Evolutionary conservation across 768 basidiomycete species (phyloP).

Genomic region (Termitomyces sp.): DNA sequence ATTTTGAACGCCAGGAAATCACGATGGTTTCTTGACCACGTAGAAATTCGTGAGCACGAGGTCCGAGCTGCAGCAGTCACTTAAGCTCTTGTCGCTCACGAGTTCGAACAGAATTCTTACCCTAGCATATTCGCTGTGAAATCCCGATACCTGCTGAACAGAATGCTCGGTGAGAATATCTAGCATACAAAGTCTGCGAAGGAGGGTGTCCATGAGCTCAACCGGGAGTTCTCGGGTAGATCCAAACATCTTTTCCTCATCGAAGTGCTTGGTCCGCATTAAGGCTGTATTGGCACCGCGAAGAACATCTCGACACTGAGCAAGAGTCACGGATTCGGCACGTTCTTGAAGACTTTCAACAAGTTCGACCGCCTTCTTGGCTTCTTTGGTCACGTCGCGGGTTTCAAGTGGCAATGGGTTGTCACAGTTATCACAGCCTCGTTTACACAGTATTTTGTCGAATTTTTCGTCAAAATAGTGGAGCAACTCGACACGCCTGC

Average conservation of each 20-base stretch:
- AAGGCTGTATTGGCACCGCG: slow-evolving; percentile 54
- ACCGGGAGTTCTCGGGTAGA: slow-evolving; percentile 44
- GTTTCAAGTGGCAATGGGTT: slow-evolving; percentile 39
- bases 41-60: slow-evolving; percentile 25
- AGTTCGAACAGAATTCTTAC: slow-evolving; percentile 24
- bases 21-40: slow-evolving; percentile 17
- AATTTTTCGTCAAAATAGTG: slow-evolving; percentile 88
- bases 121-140: slow-evolving; percentile 48
- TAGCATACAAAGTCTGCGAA: slow-evolving; percentile 50
- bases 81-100: not conserved
- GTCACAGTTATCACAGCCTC: slow-evolving; percentile 83
- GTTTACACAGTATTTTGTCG: slow-evolving; percentile 57
- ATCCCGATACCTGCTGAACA: slow-evolving; percentile 42
- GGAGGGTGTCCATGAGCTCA: slow-evolving; percentile 61
- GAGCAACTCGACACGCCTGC: slow-evolving; percentile 84
- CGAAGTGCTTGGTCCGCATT: slow-evolving; percentile 44
- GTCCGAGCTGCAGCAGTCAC: slow-evolving; percentile 27
- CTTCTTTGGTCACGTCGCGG: slow-evolving; percentile 61
- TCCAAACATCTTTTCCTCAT: slow-evolving; percentile 49
- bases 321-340: slow-evolving; percentile 55
- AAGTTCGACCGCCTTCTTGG: slow-evolving; percentile 54
- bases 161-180: slow-evolving; percentile 46
- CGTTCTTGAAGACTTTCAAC: slow-evolving; percentile 39
- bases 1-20: slow-evolving; percentile 30
- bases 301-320: slow-evolving; percentile 59